A percentile compares a stretch with the other conserved stretches of the same genome.
Evolutionary conservation across 768 basidiomycete species (phyloP).

Genomic region (Leucocoprinus sp.): DNA sequence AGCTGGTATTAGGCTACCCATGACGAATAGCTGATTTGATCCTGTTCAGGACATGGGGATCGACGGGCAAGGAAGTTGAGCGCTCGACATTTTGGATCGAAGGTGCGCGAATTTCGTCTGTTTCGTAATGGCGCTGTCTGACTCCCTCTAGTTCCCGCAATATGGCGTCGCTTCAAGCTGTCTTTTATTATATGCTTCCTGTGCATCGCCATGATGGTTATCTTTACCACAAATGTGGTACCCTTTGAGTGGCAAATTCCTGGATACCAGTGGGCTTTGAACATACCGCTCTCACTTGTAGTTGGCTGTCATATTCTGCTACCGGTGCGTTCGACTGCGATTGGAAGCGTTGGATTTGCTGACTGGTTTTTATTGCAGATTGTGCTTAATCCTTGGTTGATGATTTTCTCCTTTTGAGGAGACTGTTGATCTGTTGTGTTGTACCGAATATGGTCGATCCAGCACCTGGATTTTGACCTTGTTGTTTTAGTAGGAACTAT

Average conservation of each 20-base stretch:
- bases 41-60: conserved; percentile 41
- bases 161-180: conserved; percentile 74
- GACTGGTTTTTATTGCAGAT: conserved; percentile 23
- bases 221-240: conserved; percentile 40
- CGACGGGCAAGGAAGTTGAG: conserved; percentile 75
- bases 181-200: conserved; percentile 56
- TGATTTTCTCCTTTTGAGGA: conserved; percentile 59
- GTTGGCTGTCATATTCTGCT: conserved; percentile 61
- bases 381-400: conserved; percentile 40
- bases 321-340: conserved; percentile 55
- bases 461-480: too few species aligned
- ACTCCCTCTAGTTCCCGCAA: conserved; percentile 51
- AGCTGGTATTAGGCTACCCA: background rate
- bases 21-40: background rate
- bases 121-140: conserved; percentile 32
- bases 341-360: conserved; percentile 5
- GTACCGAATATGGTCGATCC: too few species aligned
- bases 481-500: too few species aligned
- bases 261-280: conserved; percentile 62
- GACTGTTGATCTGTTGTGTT: too few species aligned
- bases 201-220: conserved; percentile 45
- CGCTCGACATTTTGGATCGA: conserved; percentile 88
- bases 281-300: conserved; percentile 59
- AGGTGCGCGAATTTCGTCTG: conserved; percentile 50
- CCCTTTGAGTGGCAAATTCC: conserved; percentile 50